Conservation (phyloP, 2,329 filamentous ascomycete genomes). For the Penicillium palitans region DNA sequence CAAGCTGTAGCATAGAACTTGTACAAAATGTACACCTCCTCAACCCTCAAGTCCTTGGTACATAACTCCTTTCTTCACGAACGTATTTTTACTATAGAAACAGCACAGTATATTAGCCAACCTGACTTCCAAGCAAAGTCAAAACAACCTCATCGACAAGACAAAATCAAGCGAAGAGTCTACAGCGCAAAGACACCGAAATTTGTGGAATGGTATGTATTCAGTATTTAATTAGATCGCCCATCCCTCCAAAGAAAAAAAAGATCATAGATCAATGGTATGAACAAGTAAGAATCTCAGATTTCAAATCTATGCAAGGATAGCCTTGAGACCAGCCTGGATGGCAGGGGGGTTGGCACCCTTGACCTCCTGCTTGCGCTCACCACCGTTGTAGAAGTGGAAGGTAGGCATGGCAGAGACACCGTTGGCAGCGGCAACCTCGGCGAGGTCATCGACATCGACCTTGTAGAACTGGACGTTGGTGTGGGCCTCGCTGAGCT, state of each 20-base stretch:
- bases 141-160: background rate
- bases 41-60: background rate
- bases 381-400: slow-evolving; percentile 75
- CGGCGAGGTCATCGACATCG: slow-evolving; percentile 79
- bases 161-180: background rate
- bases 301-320: slow-evolving; percentile 22
- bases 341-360: slow-evolving; percentile 78
- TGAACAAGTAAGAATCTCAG: slow-evolving; percentile 7
- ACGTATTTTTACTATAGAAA: too few relatives aligned
- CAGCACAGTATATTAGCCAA: background rate
- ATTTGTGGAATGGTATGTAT: background rate
- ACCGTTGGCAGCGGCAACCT: slow-evolving; percentile 72
- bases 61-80: too few relatives aligned
- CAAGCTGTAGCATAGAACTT: background rate
- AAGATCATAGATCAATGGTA: background rate
- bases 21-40: background rate
- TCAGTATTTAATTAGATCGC: slow-evolving; percentile 1
- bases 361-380: slow-evolving; percentile 71
- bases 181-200: background rate
- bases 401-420: slow-evolving; percentile 95
- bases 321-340: slow-evolving; percentile 41
- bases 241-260: background rate
- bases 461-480: slow-evolving; percentile 79
- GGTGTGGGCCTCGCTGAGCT: slow-evolving; percentile 61
- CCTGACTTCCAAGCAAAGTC: background rate